Evolutionary conservation across 2,329 filamentous ascomycete species (phyloP).

Genomic region (Claviceps africana): DNA sequence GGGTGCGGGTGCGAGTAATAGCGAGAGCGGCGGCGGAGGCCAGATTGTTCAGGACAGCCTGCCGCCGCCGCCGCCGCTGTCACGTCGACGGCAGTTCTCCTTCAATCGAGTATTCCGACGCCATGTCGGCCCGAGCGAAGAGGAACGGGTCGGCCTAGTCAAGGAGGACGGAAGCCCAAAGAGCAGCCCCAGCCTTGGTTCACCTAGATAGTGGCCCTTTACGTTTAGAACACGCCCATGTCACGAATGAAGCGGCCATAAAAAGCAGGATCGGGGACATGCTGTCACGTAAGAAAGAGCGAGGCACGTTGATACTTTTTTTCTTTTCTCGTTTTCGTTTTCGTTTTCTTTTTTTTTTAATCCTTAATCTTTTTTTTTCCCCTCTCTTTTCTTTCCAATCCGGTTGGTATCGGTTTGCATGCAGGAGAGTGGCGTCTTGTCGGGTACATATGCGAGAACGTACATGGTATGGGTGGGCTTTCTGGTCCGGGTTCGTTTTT

Average conservation of each 20-base stretch:
- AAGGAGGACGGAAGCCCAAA: slow-evolving; percentile 31
- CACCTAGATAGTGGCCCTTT: not conserved
- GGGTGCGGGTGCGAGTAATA: slow-evolving; percentile 24
- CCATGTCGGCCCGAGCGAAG: slow-evolving; percentile 50
- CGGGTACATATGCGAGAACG: not conserved
- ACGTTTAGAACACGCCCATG: not conserved
- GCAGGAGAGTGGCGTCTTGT: not conserved
- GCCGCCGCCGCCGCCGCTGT: slow-evolving; percentile 42
- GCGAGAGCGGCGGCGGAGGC: slow-evolving; percentile 17
- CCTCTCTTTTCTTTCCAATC: not conserved
- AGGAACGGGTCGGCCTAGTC: slow-evolving; percentile 73
- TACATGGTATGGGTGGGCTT: too few species aligned
- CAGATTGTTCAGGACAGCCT: slow-evolving; percentile 26
- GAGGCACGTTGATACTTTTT: not conserved
- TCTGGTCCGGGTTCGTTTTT: not conserved
- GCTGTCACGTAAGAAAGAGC: not conserved
- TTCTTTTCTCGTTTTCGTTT: not conserved
- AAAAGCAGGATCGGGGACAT: too few species aligned
- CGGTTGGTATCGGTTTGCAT: too few species aligned
- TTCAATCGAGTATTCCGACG: slow-evolving; percentile 69
- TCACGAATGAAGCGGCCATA: not conserved
- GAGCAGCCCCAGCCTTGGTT: not conserved
- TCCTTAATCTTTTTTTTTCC: not conserved
- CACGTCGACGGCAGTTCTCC: slow-evolving; percentile 67
- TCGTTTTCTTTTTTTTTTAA: not conserved